Conservation (phyloP, 108 stramenopile genomes). For the Nitzschia palea region DNA sequence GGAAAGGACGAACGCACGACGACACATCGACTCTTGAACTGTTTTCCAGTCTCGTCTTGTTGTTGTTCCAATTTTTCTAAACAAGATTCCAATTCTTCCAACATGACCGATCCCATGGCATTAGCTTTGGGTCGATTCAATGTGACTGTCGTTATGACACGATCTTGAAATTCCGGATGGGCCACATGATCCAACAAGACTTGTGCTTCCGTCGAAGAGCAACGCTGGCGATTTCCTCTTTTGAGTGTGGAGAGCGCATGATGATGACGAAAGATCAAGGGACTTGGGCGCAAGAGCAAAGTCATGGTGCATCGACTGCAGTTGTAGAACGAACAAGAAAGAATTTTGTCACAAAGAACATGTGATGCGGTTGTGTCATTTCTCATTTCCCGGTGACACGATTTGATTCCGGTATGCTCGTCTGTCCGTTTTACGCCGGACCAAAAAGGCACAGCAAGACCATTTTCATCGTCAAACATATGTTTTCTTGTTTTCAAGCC, state of each 20-base stretch:
- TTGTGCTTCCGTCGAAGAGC: constrained; percentile 12
- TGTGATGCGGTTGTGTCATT: too few species aligned
- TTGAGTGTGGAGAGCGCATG: neutral
- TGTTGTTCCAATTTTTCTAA: constrained; percentile 31
- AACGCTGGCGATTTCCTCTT: too few species aligned
- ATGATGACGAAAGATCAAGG: neutral
- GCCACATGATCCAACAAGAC: constrained; percentile 10
- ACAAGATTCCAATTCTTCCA: constrained; percentile 34
- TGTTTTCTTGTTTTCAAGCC: too few species aligned
- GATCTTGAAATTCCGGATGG: constrained; percentile 2
- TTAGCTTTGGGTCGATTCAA: constrained; percentile 61
- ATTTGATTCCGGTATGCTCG: too few species aligned
- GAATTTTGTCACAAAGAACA: too few species aligned
- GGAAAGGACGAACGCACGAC: constrained; percentile 55
- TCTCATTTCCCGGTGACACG: too few species aligned
- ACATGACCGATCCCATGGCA: constrained; percentile 53
- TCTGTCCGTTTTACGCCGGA: too few species aligned
- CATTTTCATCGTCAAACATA: too few species aligned
- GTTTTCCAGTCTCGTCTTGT: neutral
- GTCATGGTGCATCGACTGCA: constrained; percentile 4
- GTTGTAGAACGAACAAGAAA: too few species aligned
- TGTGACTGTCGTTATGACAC: constrained; percentile 32
- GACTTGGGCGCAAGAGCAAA: neutral
- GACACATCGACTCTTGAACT: constrained; percentile 41
- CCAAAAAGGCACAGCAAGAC: too few species aligned